Conservation (phyloP, 140 eudicot genomes). For the Flaveria floridana region DNA sequence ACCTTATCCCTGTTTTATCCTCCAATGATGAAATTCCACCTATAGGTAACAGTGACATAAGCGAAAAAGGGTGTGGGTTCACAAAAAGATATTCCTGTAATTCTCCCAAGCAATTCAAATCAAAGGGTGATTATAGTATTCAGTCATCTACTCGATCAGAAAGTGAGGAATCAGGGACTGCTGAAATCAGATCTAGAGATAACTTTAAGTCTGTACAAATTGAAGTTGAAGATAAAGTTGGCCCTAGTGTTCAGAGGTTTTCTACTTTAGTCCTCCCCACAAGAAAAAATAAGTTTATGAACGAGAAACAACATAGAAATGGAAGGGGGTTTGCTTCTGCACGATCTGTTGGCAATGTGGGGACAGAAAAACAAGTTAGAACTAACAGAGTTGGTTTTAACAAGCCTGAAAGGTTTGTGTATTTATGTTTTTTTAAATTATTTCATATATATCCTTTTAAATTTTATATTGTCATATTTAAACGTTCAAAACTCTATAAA, state of each 20-base stretch:
- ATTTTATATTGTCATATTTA: not conserved
- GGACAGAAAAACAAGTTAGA: slow-evolving; percentile 66
- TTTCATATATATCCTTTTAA: not conserved
- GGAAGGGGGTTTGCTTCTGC: slow-evolving; percentile 54
- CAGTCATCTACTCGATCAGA: slow-evolving; percentile 64
- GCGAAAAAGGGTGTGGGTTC: slow-evolving; percentile 44
- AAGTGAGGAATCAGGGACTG: slow-evolving; percentile 83
- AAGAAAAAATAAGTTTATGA: slow-evolving; percentile 55
- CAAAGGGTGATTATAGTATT: slow-evolving; percentile 45
- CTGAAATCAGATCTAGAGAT: slow-evolving; percentile 61
- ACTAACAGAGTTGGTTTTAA: slow-evolving; percentile 57
- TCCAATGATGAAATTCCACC: slow-evolving; percentile 46
- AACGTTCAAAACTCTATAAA: not conserved
- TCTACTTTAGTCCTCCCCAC: slow-evolving; percentile 47
- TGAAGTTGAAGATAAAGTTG: slow-evolving; percentile 47
- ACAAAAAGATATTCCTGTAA: slow-evolving; percentile 43
- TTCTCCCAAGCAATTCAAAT: slow-evolving; percentile 63
- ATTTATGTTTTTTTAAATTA: not conserved
- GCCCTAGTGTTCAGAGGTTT: slow-evolving; percentile 49
- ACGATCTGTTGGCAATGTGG: slow-evolving; percentile 39
- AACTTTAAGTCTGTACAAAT: slow-evolving; percentile 48
- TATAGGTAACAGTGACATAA: slow-evolving; percentile 47
- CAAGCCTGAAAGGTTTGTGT: slow-evolving; percentile 61
- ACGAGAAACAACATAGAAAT: slow-evolving; percentile 56
- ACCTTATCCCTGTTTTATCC: slow-evolving; percentile 62